Conservation (phyloP, 2,329 filamentous ascomycete genomes). For the Diaporthe vexans region DNA sequence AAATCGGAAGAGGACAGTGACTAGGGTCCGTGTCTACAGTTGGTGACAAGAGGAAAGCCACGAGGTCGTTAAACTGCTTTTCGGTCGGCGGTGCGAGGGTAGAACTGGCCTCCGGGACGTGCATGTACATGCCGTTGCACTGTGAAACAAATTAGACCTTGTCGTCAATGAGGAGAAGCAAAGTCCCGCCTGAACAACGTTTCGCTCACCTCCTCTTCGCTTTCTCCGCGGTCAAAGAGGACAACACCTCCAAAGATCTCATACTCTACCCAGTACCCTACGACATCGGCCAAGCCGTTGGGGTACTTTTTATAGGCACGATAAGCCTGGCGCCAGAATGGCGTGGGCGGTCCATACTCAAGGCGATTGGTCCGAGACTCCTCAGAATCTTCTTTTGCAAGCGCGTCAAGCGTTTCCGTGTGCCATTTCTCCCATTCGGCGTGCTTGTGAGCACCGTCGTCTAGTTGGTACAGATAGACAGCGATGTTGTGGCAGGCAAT, state of each 20-base stretch:
- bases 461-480: conserved; percentile 44
- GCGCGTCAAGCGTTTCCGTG: conserved; percentile 31
- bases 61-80: conserved; percentile 13
- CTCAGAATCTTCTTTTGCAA: conserved; percentile 41
- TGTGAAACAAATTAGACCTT: conserved; percentile 6
- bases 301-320: conserved; percentile 49
- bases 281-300: conserved; percentile 47
- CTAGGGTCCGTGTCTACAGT: not conserved
- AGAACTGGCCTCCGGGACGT: not conserved
- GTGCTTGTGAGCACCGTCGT: conserved; percentile 44
- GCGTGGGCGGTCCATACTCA: conserved; percentile 43
- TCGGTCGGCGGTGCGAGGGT: conserved; percentile 27
- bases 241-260: conserved; percentile 48
- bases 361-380: conserved; percentile 36
- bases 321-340: conserved; percentile 49
- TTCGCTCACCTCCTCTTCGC: conserved; percentile 20
- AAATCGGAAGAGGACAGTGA: conserved; percentile 12
- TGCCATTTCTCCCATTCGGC: conserved; percentile 40
- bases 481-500: conserved; percentile 50
- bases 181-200: not conserved
- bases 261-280: conserved; percentile 50
- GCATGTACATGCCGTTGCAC: conserved; percentile 26
- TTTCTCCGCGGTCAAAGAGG: conserved; percentile 41
- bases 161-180: not conserved
- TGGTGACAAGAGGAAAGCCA: conserved; percentile 21